A percentile compares a stretch with the other conserved stretches of the same genome.
phyloP scores from a whole-genome alignment of 2,329 filamentous ascomycete genomes.

The Fusarium tjaetaba region DNA sequence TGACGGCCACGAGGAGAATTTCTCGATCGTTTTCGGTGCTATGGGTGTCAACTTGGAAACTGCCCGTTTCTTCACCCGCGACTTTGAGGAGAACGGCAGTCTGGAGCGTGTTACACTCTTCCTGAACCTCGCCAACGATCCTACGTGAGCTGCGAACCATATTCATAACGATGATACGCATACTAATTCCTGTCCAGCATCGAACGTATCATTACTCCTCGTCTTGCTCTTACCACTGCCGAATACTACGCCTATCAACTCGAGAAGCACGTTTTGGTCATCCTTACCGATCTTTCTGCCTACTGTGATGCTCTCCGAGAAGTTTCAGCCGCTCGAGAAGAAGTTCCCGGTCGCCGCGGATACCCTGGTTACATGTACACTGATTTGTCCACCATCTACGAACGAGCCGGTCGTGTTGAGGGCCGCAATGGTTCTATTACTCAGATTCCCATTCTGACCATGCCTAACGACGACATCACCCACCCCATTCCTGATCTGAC shows the following conservation, averaged over 20 bases:
- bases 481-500: constrained; percentile 99
- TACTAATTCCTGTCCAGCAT: constrained; percentile 68
- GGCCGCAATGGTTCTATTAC: constrained; percentile 99
- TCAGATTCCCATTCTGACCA: constrained; percentile 97
- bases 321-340: constrained; percentile 96
- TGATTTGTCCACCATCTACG: constrained; percentile 99
- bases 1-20: constrained; percentile 98
- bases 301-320: constrained; percentile 99
- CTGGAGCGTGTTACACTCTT: constrained; percentile 97
- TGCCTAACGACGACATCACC: constrained; percentile 99
- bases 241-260: constrained; percentile 99
- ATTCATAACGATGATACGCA: background rate
- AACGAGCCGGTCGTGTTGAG: constrained; percentile 96
- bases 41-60: constrained; percentile 99
- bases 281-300: constrained; percentile 95
- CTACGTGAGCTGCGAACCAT: constrained; percentile 75
- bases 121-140: constrained; percentile 98
- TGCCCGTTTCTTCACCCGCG: constrained; percentile 95
- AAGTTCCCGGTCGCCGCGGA: constrained; percentile 98
- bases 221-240: constrained; percentile 95
- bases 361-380: constrained; percentile 99
- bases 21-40: constrained; percentile 98
- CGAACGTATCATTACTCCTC: constrained; percentile 99
- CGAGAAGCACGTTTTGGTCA: constrained; percentile 99
- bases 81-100: constrained; percentile 99